A percentile compares a stretch with the other conserved stretches of the same genome.
Evolutionary conservation across 2,329 filamentous ascomycete genomes (phyloP).

Genomic region (Diaporthe citrichinensis): DNA sequence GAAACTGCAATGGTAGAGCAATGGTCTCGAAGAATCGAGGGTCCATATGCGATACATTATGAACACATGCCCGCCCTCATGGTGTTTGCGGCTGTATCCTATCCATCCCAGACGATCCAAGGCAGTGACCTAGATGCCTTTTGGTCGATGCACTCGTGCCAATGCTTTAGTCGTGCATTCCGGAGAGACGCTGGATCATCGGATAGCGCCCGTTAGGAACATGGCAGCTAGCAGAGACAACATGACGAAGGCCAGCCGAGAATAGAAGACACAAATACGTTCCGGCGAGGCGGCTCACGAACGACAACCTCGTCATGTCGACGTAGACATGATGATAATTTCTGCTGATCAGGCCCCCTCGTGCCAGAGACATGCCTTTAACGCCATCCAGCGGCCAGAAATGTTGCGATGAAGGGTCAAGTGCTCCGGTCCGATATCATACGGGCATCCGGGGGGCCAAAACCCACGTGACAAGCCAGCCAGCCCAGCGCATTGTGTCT

Average conservation of each 20-base stretch:
- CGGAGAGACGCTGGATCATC: background rate
- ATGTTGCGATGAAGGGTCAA: constrained; percentile 4
- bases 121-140: background rate
- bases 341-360: background rate
- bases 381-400: background rate
- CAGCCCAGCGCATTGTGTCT: background rate
- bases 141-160: background rate
- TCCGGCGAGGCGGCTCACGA: background rate
- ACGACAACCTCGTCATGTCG: background rate
- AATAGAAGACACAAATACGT: background rate
- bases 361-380: background rate
- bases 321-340: background rate
- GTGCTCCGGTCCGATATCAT: background rate
- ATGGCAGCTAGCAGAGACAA: constrained; percentile 11
- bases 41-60: background rate
- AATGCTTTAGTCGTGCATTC: background rate
- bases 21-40: background rate
- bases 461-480: constrained; percentile 12
- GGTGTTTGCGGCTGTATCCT: background rate
- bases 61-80: background rate
- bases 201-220: background rate
- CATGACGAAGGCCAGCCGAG: background rate
- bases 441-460: background rate
- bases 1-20: constrained; percentile 3
- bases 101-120: background rate